A percentile compares a stretch with the other conserved stretches of the same genome.
Conservation (phyloP, 352 stramenopile genomes). For the Phytopythium delawarense region DNA sequence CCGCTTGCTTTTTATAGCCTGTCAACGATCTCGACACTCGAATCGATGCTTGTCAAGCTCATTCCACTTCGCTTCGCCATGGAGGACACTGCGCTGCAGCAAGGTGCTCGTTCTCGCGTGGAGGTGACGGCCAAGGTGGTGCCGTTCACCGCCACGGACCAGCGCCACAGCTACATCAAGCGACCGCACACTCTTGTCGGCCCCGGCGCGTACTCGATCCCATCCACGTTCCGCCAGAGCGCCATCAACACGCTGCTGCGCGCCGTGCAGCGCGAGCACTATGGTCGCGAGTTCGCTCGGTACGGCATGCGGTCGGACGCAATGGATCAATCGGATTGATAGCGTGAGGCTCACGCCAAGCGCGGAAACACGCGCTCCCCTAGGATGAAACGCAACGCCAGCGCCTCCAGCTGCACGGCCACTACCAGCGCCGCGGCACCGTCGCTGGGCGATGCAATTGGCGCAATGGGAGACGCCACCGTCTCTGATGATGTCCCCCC, state of each 20-base stretch:
- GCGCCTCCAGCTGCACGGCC: background rate
- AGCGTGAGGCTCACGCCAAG: background rate
- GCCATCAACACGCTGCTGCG: constrained; percentile 33
- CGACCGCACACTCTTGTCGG: constrained; percentile 38
- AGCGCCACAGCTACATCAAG: constrained; percentile 50
- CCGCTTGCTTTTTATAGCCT: background rate
- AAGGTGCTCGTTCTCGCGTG: background rate
- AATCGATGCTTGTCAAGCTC: background rate
- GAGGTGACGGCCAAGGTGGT: background rate
- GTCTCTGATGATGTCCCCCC: background rate
- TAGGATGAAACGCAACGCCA: constrained; percentile 10
- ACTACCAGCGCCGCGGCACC: background rate
- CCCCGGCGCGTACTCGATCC: constrained; percentile 53
- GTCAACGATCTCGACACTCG: background rate
- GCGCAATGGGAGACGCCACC: background rate
- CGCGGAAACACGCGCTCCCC: background rate
- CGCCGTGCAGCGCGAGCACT: constrained; percentile 42
- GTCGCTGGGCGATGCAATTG: background rate
- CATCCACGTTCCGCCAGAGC: constrained; percentile 39
- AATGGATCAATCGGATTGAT: background rate
- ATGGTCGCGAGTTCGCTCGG: constrained; percentile 57
- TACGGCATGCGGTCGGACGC: constrained; percentile 2
- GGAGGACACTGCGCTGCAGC: background rate
- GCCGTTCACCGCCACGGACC: constrained; percentile 6
- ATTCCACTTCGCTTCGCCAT: background rate